These are phyloP conservation scores for Nicotiana tomentosiformis DNA, from an alignment of 257 asterid genomes.

Conservation along the genomic window DNA sequence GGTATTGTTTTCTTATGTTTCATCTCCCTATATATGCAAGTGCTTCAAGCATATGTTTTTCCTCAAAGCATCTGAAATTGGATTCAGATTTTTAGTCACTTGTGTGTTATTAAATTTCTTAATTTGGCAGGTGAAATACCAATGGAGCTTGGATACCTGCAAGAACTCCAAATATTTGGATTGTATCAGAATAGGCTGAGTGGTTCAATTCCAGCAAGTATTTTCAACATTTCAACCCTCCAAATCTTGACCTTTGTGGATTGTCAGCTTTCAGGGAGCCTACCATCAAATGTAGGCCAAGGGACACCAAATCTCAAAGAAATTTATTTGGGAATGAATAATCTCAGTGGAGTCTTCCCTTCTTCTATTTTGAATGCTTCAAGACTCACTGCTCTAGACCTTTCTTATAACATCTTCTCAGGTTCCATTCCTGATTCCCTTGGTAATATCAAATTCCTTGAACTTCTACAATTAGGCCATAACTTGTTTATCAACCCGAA, in stretches of 20 bases:
- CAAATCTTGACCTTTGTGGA: neutral
- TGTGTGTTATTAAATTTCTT: neutral
- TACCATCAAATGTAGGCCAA: neutral
- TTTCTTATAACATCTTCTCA: constrained; percentile 13
- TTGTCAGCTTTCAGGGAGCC: neutral
- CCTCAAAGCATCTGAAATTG: neutral
- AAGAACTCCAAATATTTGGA: neutral
- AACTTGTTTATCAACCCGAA: neutral
- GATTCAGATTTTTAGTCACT: neutral
- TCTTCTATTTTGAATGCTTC: constrained; percentile 17
- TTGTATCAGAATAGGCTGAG: constrained; percentile 7
- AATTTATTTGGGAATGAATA: neutral
- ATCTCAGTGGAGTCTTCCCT: constrained; percentile 23
- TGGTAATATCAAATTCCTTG: constrained; percentile 21
- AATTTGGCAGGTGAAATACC: constrained; percentile 17
- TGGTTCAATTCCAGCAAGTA: constrained; percentile 9
- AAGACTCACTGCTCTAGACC: neutral
- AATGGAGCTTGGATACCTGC: constrained; percentile 6
- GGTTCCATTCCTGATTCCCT: constrained; percentile 33
- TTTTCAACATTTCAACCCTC: constrained; percentile 19
- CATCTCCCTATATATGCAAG: neutral
- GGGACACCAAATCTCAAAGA: constrained; percentile 10
- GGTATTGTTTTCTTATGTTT: neutral
- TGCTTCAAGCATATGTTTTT: neutral
- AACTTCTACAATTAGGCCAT: constrained; percentile 5